Conservation (phyloP, 1,284 basidiomycete genomes). For the Afroboletus lepidellus region DNA sequence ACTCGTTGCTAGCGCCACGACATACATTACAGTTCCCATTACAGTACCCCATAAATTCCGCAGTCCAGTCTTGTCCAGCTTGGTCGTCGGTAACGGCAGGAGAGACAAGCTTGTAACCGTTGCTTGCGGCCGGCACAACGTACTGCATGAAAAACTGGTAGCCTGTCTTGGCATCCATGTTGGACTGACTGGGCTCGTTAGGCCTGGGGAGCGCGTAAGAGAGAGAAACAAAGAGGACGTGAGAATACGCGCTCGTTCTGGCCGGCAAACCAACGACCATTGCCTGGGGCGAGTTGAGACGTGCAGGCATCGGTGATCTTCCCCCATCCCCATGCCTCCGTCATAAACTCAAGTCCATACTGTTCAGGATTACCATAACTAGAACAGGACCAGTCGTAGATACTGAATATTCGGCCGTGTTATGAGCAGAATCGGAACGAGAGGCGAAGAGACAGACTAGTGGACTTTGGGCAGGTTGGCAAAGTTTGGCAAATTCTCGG, state of each 20-base stretch:
- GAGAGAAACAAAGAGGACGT: not conserved
- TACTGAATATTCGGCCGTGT: slow-evolving; percentile 5
- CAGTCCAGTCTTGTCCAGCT: slow-evolving; percentile 57
- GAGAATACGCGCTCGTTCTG: slow-evolving; percentile 50
- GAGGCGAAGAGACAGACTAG: slow-evolving; percentile 26
- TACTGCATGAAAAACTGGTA: slow-evolving; percentile 60
- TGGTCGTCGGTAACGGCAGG: slow-evolving; percentile 69
- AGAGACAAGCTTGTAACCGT: slow-evolving; percentile 60
- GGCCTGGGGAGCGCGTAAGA: slow-evolving; percentile 41
- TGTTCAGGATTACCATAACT: not conserved
- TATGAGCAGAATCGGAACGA: slow-evolving; percentile 1
- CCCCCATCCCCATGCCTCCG: slow-evolving; percentile 52
- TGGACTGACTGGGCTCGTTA: slow-evolving; percentile 53
- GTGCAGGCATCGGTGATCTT: too few species aligned
- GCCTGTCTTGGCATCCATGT: slow-evolving; percentile 52
- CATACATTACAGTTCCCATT: slow-evolving; percentile 46
- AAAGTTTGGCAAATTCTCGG: slow-evolving; percentile 29
- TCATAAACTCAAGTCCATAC: slow-evolving; percentile 40
- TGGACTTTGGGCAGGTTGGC: slow-evolving; percentile 20
- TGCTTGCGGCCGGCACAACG: slow-evolving; percentile 53
- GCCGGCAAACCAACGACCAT: slow-evolving; percentile 35
- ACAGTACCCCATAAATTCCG: slow-evolving; percentile 45
- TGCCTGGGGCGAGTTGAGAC: too few species aligned
- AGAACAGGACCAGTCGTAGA: slow-evolving; percentile 22
- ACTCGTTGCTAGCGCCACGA: slow-evolving; percentile 11